Percentiles rank a stretch among this genome's conserved stretches.
Conservation (phyloP, 257 asterid species). For the Eustoma russellianum region DNA sequence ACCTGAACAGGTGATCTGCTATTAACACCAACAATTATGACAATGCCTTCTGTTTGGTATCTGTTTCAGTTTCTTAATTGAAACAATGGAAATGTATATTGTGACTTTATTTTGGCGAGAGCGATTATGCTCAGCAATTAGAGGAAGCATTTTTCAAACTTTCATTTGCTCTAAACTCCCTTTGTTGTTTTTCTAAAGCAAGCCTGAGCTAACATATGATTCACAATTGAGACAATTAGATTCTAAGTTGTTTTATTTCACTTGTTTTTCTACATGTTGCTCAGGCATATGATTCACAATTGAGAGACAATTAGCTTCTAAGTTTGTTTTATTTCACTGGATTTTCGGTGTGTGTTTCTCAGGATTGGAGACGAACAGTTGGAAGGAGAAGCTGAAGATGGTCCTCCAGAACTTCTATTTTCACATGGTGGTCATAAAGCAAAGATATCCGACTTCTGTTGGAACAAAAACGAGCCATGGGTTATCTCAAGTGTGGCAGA, state of each 20-base stretch:
- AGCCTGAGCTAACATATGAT: too few species aligned
- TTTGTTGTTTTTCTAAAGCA: too few species aligned
- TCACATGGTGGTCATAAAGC: slow-evolving; percentile 97
- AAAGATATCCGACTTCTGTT: slow-evolving; percentile 82
- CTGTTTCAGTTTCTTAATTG: too few species aligned
- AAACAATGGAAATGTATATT: background rate
- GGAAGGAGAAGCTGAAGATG: slow-evolving; percentile 99
- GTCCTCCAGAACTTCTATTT: slow-evolving; percentile 92
- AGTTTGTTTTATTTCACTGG: background rate
- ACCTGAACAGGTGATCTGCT: slow-evolving; percentile 59
- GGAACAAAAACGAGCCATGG: slow-evolving; percentile 88
- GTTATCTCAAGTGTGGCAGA: slow-evolving; percentile 93
- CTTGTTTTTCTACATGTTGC: too few species aligned
- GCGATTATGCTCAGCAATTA: background rate
- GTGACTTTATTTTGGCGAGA: background rate
- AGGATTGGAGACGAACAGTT: slow-evolving; percentile 95
- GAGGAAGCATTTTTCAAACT: background rate
- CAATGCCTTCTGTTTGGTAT: too few species aligned
- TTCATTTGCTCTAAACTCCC: background rate
- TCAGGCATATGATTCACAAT: too few species aligned
- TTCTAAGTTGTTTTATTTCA: background rate
- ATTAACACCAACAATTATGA: too few species aligned
- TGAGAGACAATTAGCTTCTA: background rate
- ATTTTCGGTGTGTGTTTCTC: slow-evolving; percentile 3
- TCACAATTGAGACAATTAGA: background rate